A percentile compares a stretch with the other conserved stretches of the same genome.
These are phyloP conservation scores for Candida frijolesensis DNA, from an alignment of 1,139 yeast species.

Conservation along the genomic window DNA sequence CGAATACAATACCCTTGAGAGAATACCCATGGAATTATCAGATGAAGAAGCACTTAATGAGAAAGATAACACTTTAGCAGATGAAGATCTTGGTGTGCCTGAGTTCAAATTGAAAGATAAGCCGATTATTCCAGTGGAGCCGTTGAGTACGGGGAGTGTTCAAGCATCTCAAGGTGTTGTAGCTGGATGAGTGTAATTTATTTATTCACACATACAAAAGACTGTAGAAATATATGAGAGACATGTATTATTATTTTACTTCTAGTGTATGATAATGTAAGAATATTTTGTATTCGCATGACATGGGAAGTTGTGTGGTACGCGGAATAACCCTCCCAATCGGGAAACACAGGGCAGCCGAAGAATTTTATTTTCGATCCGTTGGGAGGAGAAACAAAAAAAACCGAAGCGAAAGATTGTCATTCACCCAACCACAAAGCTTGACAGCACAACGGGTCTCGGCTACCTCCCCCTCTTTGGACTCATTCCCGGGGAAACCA, in stretches of 20 bases:
- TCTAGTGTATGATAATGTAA: no score
- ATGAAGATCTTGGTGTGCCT: not conserved
- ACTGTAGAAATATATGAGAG: not conserved
- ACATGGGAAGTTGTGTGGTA: no score
- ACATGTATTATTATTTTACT: no score
- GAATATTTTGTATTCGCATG: no score
- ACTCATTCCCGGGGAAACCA: no score
- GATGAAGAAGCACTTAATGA: constrained; percentile 3
- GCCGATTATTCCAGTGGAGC: not conserved
- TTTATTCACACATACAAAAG: not conserved
- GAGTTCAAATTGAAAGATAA: constrained; percentile 1
- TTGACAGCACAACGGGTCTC: not conserved
- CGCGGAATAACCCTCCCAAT: no score
- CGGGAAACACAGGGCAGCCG: no score
- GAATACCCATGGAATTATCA: not conserved
- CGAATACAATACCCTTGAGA: not conserved
- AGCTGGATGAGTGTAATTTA: not conserved
- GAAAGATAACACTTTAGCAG: not conserved
- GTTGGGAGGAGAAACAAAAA: not conserved
- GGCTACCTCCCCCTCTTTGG: no score
- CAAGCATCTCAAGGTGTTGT: not conserved
- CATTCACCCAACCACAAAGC: not conserved
- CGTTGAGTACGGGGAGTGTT: not conserved
- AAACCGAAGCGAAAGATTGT: no score
- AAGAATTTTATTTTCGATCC: no score